Conservation (phyloP, 192 early-diverging fungal species). For the Linnemannia hyalina region DNA sequence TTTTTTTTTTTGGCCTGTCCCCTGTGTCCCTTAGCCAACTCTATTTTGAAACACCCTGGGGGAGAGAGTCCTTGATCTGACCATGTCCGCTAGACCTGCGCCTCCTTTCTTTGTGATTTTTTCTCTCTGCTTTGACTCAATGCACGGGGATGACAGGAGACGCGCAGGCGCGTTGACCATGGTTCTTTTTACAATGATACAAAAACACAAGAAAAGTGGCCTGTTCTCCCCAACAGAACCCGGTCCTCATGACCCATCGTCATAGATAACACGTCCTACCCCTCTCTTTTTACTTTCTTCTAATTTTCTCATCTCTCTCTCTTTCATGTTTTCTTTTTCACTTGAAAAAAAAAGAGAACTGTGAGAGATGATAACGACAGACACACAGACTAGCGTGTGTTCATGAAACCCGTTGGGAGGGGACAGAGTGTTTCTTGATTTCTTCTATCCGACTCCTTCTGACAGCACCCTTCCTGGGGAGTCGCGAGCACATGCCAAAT, state of each 20-base stretch:
- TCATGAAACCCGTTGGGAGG: background rate
- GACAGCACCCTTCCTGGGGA: background rate
- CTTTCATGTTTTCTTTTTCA: background rate
- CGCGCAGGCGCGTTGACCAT: background rate
- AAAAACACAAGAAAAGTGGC: background rate
- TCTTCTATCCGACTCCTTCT: background rate
- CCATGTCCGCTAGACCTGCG: background rate
- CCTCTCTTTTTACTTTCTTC: background rate
- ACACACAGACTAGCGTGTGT: background rate
- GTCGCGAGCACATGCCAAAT: slow-evolving; percentile 4
- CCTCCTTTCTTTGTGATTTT: background rate
- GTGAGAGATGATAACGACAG: background rate
- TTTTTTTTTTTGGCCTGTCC: background rate
- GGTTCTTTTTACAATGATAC: background rate
- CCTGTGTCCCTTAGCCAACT: background rate
- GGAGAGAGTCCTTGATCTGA: background rate
- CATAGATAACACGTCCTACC: background rate
- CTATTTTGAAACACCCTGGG: background rate
- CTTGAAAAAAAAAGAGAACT: background rate
- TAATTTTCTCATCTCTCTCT: too few species aligned
- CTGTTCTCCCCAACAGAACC: background rate
- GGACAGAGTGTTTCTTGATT: background rate
- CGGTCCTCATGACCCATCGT: background rate
- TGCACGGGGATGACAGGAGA: background rate
- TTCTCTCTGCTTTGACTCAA: background rate